These are phyloP conservation scores for Phytophthora ohioensis DNA, from an alignment of 352 stramenopile species.

Conservation along the genomic window DNA sequence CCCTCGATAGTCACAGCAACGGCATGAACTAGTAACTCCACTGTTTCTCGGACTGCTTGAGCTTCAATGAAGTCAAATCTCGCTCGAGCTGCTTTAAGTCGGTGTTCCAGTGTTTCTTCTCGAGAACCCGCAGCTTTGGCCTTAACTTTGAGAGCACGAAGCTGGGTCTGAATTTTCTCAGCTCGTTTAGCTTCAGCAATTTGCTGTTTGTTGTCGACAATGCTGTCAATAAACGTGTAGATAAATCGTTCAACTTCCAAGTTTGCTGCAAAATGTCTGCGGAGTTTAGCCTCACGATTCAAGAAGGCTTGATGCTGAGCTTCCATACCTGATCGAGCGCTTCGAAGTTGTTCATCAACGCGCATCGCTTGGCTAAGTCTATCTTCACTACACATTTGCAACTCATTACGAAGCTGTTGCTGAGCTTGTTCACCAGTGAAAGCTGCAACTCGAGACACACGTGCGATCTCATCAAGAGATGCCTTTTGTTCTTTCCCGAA, in stretches of 20 bases:
- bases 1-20: conserved; percentile 52
- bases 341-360: conserved; percentile 22
- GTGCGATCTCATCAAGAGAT: conserved; percentile 38
- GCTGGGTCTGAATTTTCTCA: conserved; percentile 39
- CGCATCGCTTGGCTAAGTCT: conserved; percentile 33
- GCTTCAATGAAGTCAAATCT: conserved; percentile 50
- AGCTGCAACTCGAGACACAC: conserved; percentile 18
- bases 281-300: conserved; percentile 25
- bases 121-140: conserved; percentile 32
- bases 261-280: conserved; percentile 19
- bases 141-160: conserved; percentile 44
- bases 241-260: conserved; percentile 42
- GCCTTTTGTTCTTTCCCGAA: conserved; percentile 30
- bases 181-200: conserved; percentile 16
- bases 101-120: conserved; percentile 45
- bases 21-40: conserved; percentile 48
- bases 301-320: conserved; percentile 25
- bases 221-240: conserved; percentile 46
- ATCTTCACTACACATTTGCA: conserved; percentile 61
- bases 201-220: conserved; percentile 58
- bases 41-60: conserved; percentile 50
- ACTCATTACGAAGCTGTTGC: conserved; percentile 34
- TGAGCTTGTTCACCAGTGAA: conserved; percentile 19
- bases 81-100: conserved; percentile 36
- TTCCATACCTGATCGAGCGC: conserved; percentile 20